Evolutionary conservation across 306 rosid genomes (phyloP).

Genomic region (peach (Prunus persica)): DNA sequence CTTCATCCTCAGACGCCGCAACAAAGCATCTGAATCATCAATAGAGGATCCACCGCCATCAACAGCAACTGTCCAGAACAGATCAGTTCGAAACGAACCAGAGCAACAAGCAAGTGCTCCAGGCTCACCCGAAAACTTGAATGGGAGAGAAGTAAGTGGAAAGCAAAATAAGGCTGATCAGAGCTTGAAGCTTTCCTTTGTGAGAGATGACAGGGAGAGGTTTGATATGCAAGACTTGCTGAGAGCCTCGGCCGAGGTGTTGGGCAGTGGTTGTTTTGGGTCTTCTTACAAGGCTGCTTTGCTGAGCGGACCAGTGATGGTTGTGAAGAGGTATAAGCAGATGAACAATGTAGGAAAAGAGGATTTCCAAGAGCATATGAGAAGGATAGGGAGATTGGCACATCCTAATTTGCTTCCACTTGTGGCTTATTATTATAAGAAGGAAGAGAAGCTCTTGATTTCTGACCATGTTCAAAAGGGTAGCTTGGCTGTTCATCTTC

Average conservation of each 20-base stretch:
- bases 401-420: slow-evolving; percentile 77
- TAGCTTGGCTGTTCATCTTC: slow-evolving; percentile 72
- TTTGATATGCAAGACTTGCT: slow-evolving; percentile 84
- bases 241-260: slow-evolving; percentile 80
- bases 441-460: slow-evolving; percentile 86
- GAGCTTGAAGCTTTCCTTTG: slow-evolving; percentile 50
- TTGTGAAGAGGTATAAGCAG: slow-evolving; percentile 86
- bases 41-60: slow-evolving; percentile 41
- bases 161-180: slow-evolving; percentile 39
- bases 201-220: slow-evolving; percentile 52
- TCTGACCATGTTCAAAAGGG: slow-evolving; percentile 51
- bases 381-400: slow-evolving; percentile 66
- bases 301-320: slow-evolving; percentile 51
- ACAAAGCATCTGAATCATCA: neutral
- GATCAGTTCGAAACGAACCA: neutral
- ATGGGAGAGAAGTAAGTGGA: slow-evolving; percentile 10
- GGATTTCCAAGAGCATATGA: slow-evolving; percentile 88
- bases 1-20: slow-evolving; percentile 33
- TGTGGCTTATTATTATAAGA: slow-evolving; percentile 83
- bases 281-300: slow-evolving; percentile 91
- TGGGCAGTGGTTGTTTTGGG: slow-evolving; percentile 79
- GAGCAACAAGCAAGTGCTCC: slow-evolving; percentile 9
- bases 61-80: neutral
- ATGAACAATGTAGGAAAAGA: slow-evolving; percentile 85
- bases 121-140: slow-evolving; percentile 26